Conservation (phyloP, 495 filamentous ascomycete genomes). For the Cercophora scortea region DNA sequence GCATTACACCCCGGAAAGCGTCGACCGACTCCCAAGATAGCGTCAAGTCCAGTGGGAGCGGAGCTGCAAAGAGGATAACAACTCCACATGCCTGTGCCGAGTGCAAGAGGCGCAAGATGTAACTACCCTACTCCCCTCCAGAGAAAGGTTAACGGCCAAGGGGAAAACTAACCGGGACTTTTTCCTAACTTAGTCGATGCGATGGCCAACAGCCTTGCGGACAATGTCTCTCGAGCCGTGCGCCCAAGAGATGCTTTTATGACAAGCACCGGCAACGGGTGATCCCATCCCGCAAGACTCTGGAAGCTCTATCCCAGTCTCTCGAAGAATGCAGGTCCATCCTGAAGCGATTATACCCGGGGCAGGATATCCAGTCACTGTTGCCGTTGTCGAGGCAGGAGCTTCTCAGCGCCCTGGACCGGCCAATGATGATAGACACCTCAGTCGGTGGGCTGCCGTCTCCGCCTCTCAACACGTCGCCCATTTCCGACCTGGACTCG, state of each 20-base stretch:
- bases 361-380: conserved; percentile 42
- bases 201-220: conserved; percentile 53
- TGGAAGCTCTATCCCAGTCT: conserved; percentile 49
- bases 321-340: conserved; percentile 51
- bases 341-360: conserved; percentile 46
- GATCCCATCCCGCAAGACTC: conserved; percentile 51
- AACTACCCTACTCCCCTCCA: conserved; percentile 6
- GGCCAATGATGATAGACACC: conserved; percentile 27
- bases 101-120: conserved; percentile 54
- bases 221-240: conserved; percentile 49
- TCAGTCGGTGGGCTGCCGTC: conserved; percentile 34
- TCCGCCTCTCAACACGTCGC: conserved; percentile 34
- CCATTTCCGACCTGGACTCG: conserved; percentile 35
- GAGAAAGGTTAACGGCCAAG: no score
- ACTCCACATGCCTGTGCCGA: conserved; percentile 53
- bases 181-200: conserved; percentile 33
- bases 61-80: conserved; percentile 42
- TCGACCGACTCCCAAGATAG: conserved; percentile 39
- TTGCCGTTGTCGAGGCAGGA: conserved; percentile 44
- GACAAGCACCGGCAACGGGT: conserved; percentile 53
- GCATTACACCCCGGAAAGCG: conserved; percentile 39
- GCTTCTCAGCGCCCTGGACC: conserved; percentile 43
- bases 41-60: conserved; percentile 31
- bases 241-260: conserved; percentile 51
- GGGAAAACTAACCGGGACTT: no score